Evolutionary conservation across 768 basidiomycete species (phyloP), one percentile per base, ranked within the genome.

Genomic region (Boletus rubroflammeus): DNA sequence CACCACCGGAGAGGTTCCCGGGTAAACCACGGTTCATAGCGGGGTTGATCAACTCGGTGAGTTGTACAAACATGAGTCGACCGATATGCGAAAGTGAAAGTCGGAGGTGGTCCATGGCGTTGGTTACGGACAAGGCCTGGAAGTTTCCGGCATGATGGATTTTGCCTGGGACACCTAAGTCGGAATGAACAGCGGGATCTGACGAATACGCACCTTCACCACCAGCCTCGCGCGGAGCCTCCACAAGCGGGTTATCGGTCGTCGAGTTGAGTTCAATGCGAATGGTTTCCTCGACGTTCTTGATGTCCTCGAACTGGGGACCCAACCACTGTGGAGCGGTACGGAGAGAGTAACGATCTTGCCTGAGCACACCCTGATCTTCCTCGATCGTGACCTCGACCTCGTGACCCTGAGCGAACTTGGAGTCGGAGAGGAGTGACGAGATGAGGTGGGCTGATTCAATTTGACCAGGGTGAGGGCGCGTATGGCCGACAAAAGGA

Each of bases 141-240:
- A 94, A 94, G 67, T 93, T 93, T 15, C 92, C 92, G 29, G 90
- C 92, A 52, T 92, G 80, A 67, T 92, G 88, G 19, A 92, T 76
- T 48, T 72, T 74, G 2, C 83, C 82, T 67, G 5, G 21, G 7
- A 21, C 5, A 11, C 9, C 19, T 66, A 34, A 58, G 51, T 35
- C 2, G 14, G 6, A 1, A 3, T 5, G n/a, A 32, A 11, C 2
- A 9, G 23, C 0, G 7, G 34, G 14, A 40, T 6, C 5, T 0
- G n/a, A n/a, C 2, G 9, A 11, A 15, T 11, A 52, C 61, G 13
- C 13, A 67, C 65, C 69, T 45, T 69, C 39, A 2, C 21, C 55
- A 21, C 60, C 56, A 39, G 78, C 77, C 59, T 90, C 86, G 40
- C 86, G 74, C 4, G 93, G 80, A 13, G 92, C 89, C 56, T 94